phyloP scores from a whole-genome alignment of 352 stramenopile genomes.

The Phytophthora pisi region DNA sequence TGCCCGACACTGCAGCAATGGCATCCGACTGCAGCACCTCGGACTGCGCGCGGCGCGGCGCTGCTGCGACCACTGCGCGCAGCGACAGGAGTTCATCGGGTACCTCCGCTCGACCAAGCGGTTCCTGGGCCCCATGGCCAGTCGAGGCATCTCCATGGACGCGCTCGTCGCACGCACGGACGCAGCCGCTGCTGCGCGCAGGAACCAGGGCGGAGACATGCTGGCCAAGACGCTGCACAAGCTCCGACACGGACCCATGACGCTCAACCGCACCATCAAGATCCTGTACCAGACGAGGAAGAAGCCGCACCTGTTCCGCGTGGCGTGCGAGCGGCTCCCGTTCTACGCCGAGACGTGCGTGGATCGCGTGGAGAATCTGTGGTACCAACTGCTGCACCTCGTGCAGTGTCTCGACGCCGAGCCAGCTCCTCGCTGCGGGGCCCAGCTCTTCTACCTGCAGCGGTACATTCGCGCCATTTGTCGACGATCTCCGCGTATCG shows the following conservation, averaged over 20 bases:
- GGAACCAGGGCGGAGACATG: constrained; percentile 28
- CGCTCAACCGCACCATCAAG: constrained; percentile 79
- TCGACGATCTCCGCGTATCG: constrained; percentile 68
- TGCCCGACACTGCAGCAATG: constrained; percentile 59
- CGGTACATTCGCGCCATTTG: constrained; percentile 77
- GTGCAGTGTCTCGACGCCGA: constrained; percentile 77
- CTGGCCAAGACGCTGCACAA: constrained; percentile 57
- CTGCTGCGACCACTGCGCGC: constrained; percentile 61
- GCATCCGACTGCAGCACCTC: constrained; percentile 54
- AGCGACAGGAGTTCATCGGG: constrained; percentile 63
- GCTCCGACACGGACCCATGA: constrained; percentile 63
- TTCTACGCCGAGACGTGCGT: constrained; percentile 79
- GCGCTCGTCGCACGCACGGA: constrained; percentile 31
- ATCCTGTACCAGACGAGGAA: constrained; percentile 80
- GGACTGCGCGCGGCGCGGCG: constrained; percentile 37
- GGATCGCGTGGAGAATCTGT: constrained; percentile 76
- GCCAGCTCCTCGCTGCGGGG: constrained; percentile 39
- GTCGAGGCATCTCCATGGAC: constrained; percentile 40
- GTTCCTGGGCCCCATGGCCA: constrained; percentile 45
- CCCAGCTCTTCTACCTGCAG: constrained; percentile 72
- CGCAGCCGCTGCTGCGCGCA: constrained; percentile 18
- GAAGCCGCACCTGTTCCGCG: constrained; percentile 71
- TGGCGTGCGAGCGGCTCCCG: constrained; percentile 67
- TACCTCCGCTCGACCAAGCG: constrained; percentile 43
- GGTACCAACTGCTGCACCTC: constrained; percentile 82